Evolutionary conservation across 176 grass and related monocot species (phyloP).

Genomic region (Tillandsia leiboldiana): DNA sequence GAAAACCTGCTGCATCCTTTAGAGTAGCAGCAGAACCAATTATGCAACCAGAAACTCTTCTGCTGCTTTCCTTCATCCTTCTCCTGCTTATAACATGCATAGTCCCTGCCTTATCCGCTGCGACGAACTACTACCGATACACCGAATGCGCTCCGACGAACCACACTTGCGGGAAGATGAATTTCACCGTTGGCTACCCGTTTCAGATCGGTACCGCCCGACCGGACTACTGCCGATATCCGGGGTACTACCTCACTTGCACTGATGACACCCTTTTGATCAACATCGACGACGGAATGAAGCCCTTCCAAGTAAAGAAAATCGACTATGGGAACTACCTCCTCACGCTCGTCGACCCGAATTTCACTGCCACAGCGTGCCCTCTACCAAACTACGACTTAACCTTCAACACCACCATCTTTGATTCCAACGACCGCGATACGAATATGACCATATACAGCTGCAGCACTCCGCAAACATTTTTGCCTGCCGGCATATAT

Average conservation of each 20-base stretch:
- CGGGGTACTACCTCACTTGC: constrained; percentile 29
- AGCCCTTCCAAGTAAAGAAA: constrained; percentile 17
- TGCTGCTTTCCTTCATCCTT: background rate
- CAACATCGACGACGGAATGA: constrained; percentile 5
- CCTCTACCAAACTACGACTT: constrained; percentile 24
- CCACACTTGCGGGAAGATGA: background rate
- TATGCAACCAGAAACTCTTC: background rate
- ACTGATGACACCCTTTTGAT: background rate
- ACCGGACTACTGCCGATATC: constrained; percentile 37
- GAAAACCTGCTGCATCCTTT: too few relatives aligned
- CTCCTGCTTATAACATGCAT: background rate
- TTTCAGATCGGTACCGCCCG: background rate
- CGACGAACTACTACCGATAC: background rate
- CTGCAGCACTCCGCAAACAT: constrained; percentile 1
- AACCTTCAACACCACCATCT: constrained; percentile 7
- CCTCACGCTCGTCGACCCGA: constrained; percentile 18
- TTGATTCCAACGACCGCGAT: constrained; percentile 19
- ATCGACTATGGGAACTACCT: constrained; percentile 29
- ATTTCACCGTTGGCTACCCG: background rate
- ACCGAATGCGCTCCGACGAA: background rate
- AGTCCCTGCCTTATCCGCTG: background rate
- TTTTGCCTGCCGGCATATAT: accelerated
- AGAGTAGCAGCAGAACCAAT: too few relatives aligned
- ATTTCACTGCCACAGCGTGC: constrained; percentile 7
- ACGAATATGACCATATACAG: constrained; percentile 28